phyloP scores from a whole-genome alignment of 1,284 basidiomycete species.

The Puccinia novopanici region DNA sequence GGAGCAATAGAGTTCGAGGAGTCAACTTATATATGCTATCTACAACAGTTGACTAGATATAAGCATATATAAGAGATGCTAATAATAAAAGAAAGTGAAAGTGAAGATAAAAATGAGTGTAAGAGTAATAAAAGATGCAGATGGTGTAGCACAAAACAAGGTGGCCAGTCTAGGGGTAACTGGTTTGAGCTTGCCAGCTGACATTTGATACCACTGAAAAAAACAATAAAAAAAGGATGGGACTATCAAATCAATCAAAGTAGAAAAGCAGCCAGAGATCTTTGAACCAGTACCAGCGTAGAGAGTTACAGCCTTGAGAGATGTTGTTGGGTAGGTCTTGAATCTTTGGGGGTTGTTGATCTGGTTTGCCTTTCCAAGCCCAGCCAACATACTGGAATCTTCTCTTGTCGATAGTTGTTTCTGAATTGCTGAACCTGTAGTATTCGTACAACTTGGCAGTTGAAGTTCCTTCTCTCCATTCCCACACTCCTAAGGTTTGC shows the following conservation, averaged over 20 bases:
- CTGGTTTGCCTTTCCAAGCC: neutral
- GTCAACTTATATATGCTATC: too few relatives aligned
- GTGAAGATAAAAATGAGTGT: too few relatives aligned
- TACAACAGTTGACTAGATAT: too few relatives aligned
- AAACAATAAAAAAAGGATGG: constrained; percentile 10
- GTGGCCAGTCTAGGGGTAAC: too few relatives aligned
- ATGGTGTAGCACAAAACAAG: too few relatives aligned
- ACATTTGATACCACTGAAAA: constrained; percentile 22
- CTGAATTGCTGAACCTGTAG: neutral
- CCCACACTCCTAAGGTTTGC: neutral
- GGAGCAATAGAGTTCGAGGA: too few relatives aligned
- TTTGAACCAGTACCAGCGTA: constrained; percentile 22
- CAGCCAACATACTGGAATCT: neutral
- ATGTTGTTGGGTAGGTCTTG: neutral
- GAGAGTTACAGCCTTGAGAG: neutral
- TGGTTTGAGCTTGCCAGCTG: too few relatives aligned
- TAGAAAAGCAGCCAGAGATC: constrained; percentile 10
- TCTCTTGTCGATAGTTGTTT: neutral
- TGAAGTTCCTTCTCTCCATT: constrained; percentile 10
- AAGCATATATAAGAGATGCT: too few relatives aligned
- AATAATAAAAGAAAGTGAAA: too few relatives aligned
- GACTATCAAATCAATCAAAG: constrained; percentile 15
- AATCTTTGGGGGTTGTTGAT: constrained; percentile 3
- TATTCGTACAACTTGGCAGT: neutral
- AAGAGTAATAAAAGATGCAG: too few relatives aligned